Evolutionary conservation across 2,329 filamentous ascomycete species (phyloP).

Genomic region (Sclerotiophoma versabilis): DNA sequence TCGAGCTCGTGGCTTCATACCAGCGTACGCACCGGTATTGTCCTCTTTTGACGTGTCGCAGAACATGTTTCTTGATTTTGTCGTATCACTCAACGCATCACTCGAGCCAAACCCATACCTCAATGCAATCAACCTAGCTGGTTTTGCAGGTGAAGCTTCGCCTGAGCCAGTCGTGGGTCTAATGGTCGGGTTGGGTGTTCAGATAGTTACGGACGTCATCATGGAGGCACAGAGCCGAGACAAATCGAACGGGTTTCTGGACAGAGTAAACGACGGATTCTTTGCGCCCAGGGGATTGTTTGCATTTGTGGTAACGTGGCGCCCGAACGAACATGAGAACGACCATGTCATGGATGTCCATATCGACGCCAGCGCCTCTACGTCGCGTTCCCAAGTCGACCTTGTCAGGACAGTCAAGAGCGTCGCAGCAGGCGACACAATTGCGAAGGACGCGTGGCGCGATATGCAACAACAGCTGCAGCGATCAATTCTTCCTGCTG

Average conservation of each 20-base stretch:
- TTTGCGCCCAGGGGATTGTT: conserved; percentile 65
- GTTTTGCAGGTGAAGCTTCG: conserved; percentile 30
- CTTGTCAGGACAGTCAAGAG: not conserved
- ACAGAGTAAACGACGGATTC: conserved; percentile 62
- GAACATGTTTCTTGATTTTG: conserved; percentile 57
- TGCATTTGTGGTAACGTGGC: conserved; percentile 63
- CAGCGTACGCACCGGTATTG: conserved; percentile 61
- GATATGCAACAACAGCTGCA: conserved; percentile 8
- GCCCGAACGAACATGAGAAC: conserved; percentile 41
- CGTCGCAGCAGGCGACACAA: not conserved
- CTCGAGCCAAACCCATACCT: conserved; percentile 41
- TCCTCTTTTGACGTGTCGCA: conserved; percentile 56
- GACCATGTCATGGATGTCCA: not conserved
- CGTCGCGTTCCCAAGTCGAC: not conserved
- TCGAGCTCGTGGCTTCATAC: conserved; percentile 59
- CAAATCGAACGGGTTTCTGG: conserved; percentile 61
- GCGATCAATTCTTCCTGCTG: conserved; percentile 3
- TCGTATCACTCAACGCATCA: conserved; percentile 56
- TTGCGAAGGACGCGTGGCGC: not conserved
- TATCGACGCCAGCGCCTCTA: not conserved
- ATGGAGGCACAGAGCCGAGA: conserved; percentile 38
- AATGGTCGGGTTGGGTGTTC: conserved; percentile 50
- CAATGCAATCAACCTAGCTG: conserved; percentile 37
- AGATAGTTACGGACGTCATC: conserved; percentile 41
- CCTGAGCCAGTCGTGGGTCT: conserved; percentile 30